phyloP scores from a whole-genome alignment of 768 basidiomycete species.

The Scleroderma bovista region DNA sequence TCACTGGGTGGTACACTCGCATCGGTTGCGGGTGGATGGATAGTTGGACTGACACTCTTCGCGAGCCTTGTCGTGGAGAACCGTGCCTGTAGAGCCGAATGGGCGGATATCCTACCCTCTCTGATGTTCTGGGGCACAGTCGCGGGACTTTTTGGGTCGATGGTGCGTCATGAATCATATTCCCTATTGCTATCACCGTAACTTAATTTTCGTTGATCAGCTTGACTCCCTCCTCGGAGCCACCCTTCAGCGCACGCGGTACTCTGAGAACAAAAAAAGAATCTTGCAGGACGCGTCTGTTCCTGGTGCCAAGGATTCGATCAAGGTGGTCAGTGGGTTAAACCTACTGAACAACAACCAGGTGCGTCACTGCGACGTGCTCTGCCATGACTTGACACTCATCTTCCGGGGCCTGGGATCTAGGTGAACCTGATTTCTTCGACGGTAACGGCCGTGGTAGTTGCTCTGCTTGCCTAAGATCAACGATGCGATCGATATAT shows the following conservation, averaged over 20 bases:
- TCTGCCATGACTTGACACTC: too few relatives aligned
- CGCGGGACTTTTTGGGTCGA: slow-evolving; percentile 73
- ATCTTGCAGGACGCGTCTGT: slow-evolving; percentile 56
- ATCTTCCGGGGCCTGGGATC: too few relatives aligned
- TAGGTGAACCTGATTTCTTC: slow-evolving; percentile 45
- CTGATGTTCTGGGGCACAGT: slow-evolving; percentile 55
- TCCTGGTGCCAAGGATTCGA: slow-evolving; percentile 34
- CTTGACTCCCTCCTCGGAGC: slow-evolving; percentile 86
- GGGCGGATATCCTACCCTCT: slow-evolving; percentile 33
- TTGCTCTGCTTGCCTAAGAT: slow-evolving; percentile 31
- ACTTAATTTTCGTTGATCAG: slow-evolving; percentile 32
- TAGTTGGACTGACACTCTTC: slow-evolving; percentile 64
- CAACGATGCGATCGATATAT: too few relatives aligned
- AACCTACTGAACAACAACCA: slow-evolving; percentile 70
- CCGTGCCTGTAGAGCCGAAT: slow-evolving; percentile 40
- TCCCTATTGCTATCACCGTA: background rate
- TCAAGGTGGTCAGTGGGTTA: slow-evolving; percentile 57
- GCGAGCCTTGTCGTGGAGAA: slow-evolving; percentile 59
- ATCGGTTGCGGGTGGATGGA: slow-evolving; percentile 64
- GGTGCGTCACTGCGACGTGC: slow-evolving; percentile 25
- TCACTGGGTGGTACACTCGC: slow-evolving; percentile 70
- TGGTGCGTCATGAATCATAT: slow-evolving; percentile 41
- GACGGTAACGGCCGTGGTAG: slow-evolving; percentile 30
- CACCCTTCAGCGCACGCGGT: slow-evolving; percentile 77
- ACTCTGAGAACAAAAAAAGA: slow-evolving; percentile 52